Conservation (phyloP, 164 flowering plant genomes). For the Magnolia kwangsiensis region DNA sequence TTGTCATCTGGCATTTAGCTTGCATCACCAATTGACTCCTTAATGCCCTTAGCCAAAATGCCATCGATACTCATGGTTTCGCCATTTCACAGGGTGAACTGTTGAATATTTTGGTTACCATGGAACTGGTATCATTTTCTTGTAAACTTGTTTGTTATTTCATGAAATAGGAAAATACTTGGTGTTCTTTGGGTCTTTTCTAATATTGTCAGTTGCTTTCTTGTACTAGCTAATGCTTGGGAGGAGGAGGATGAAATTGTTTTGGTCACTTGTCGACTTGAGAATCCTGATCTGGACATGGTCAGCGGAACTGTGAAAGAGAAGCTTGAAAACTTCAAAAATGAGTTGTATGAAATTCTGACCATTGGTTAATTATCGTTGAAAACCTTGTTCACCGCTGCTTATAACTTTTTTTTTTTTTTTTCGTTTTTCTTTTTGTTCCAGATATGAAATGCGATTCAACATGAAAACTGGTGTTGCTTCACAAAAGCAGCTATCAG, state of each 20-base stretch:
- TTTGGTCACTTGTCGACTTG: constrained; percentile 75
- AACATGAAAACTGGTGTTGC: constrained; percentile 83
- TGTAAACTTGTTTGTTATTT: background rate
- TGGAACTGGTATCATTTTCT: background rate
- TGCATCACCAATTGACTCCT: background rate
- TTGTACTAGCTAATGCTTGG: constrained; percentile 87
- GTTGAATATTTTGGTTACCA: no score
- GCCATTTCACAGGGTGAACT: background rate
- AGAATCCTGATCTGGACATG: constrained; percentile 77
- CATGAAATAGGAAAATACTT: background rate
- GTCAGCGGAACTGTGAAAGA: constrained; percentile 57
- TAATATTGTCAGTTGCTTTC: constrained; percentile 12
- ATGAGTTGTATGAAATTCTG: constrained; percentile 69
- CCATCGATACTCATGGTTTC: background rate
- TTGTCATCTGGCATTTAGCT: background rate
- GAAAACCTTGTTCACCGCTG: background rate
- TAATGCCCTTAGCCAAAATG: background rate
- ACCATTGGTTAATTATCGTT: background rate
- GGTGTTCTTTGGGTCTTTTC: background rate
- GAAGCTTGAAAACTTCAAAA: constrained; percentile 57
- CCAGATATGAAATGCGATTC: constrained; percentile 95
- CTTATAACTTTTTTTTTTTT: background rate
- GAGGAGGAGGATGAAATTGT: constrained; percentile 93
- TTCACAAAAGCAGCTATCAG: constrained; percentile 76
- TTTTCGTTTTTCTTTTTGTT: background rate